Conservation (phyloP, 495 filamentous ascomycete genomes). For the Aspergillus steynii region DNA sequence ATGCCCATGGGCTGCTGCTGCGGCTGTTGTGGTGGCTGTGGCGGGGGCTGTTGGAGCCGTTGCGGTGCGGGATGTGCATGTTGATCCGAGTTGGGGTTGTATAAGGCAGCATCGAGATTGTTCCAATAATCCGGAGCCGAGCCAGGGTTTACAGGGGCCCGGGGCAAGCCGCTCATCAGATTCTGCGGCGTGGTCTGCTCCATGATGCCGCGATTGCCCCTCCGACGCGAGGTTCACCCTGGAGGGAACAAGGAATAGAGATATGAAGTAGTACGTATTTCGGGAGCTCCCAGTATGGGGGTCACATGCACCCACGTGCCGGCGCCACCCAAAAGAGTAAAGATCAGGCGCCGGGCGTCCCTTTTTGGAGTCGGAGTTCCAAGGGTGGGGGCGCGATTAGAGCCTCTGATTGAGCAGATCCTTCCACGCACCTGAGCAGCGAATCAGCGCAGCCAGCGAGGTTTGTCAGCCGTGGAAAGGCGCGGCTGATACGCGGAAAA, state of each 20-base stretch:
- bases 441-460: constrained; percentile 14
- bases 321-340: constrained; percentile 10
- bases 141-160: constrained; percentile 27
- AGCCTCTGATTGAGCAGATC: constrained; percentile 16
- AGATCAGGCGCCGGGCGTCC: constrained; percentile 11
- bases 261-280: constrained; percentile 3
- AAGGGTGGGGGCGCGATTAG: constrained; percentile 5
- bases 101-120: constrained; percentile 37
- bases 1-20: constrained; percentile 33
- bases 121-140: constrained; percentile 41
- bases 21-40: constrained; percentile 30
- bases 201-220: constrained; percentile 30
- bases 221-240: not conserved
- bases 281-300: not conserved
- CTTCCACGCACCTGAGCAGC: not conserved
- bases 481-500: constrained; percentile 12
- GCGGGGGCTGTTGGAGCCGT: constrained; percentile 16
- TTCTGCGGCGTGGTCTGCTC: constrained; percentile 42
- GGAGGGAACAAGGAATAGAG: not conserved
- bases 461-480: constrained; percentile 14
- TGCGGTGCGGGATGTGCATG: constrained; percentile 29
- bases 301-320: constrained; percentile 28
- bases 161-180: constrained; percentile 34
- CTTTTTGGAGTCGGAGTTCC: constrained; percentile 11
- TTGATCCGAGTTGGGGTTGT: constrained; percentile 28